Percentiles rank a stretch among this genome's conserved stretches.
These are phyloP conservation scores for Schwanniomyces polymorphus DNA, from an alignment of 805 yeast genomes.

Conservation along the genomic window DNA sequence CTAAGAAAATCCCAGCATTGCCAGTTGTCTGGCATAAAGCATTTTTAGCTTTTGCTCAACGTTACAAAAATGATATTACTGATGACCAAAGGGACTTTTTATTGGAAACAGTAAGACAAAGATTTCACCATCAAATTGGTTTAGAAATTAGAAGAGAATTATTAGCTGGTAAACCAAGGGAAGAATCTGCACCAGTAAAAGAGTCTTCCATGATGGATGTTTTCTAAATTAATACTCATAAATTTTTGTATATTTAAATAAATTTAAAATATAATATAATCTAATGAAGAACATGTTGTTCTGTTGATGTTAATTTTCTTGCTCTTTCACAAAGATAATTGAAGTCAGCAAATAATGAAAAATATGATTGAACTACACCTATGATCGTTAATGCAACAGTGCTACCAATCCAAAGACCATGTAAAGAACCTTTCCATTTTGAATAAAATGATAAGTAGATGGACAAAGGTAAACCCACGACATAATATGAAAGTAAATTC, in stretches of 20 bases:
- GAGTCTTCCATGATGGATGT: conserved; percentile 43
- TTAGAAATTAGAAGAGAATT: conserved; percentile 95
- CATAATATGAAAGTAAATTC: conserved; percentile 57
- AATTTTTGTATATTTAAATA: conserved; percentile 1
- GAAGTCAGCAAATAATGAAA: conserved; percentile 34
- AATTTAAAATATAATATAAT: neutral
- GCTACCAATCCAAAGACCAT: conserved; percentile 67
- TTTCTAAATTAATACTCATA: conserved; percentile 15
- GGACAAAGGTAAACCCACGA: conserved; percentile 63
- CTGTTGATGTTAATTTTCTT: conserved; percentile 28
- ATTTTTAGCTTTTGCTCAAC: conserved; percentile 88
- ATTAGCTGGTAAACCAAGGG: conserved; percentile 78
- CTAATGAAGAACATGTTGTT: neutral
- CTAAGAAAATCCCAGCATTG: conserved; percentile 53
- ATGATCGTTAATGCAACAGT: conserved; percentile 52
- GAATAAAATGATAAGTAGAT: conserved; percentile 52
- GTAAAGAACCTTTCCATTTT: conserved; percentile 44
- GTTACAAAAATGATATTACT: conserved; percentile 97
- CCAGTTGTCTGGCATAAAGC: conserved; percentile 99
- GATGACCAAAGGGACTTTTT: conserved; percentile 96
- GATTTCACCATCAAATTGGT: conserved; percentile 85
- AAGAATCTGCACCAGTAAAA: conserved; percentile 23
- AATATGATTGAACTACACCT: conserved; percentile 45
- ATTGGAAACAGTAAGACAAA: conserved; percentile 85
- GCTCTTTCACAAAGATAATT: conserved; percentile 30